phyloP scores from a whole-genome alignment of 306 rosid genomes.

The Purshia tridentata region DNA sequence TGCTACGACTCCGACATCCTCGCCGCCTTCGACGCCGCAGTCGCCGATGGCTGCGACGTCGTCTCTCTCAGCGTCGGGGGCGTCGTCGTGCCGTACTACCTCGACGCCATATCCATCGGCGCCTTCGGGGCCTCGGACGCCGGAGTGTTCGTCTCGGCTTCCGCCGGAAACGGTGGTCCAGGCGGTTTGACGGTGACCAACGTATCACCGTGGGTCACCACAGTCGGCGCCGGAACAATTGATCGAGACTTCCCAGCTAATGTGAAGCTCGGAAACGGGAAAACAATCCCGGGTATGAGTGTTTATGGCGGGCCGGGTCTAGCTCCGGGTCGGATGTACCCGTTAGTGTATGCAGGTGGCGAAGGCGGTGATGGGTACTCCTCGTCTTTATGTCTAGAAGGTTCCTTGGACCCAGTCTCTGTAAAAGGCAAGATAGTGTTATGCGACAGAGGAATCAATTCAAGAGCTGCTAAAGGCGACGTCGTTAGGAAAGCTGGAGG shows the following conservation, averaged over 20 bases:
- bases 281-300: slow-evolving; percentile 52
- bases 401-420: slow-evolving; percentile 57
- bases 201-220: slow-evolving; percentile 87
- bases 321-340: slow-evolving; percentile 63
- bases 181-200: slow-evolving; percentile 81
- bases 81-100: slow-evolving; percentile 79
- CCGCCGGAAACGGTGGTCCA: slow-evolving; percentile 90
- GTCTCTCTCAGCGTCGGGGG: slow-evolving; percentile 88
- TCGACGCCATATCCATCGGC: slow-evolving; percentile 73
- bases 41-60: slow-evolving; percentile 71
- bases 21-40: slow-evolving; percentile 84
- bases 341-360: slow-evolving; percentile 63
- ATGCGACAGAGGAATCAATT: slow-evolving; percentile 85
- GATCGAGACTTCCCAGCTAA: slow-evolving; percentile 84
- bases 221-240: slow-evolving; percentile 91
- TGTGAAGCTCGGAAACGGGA: slow-evolving; percentile 78
- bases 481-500: slow-evolving; percentile 86
- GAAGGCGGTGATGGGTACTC: slow-evolving; percentile 80
- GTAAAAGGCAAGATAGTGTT: slow-evolving; percentile 74
- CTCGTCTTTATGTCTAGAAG: slow-evolving; percentile 74
- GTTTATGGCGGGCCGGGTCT: slow-evolving; percentile 78
- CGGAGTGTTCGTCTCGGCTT: slow-evolving; percentile 76
- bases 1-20: slow-evolving; percentile 83
- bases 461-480: slow-evolving; percentile 81
- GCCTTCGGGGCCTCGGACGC: slow-evolving; percentile 59